Evolutionary conservation across 2,329 filamentous ascomycete genomes (phyloP).

Genomic region (Spiromastix sp.): DNA sequence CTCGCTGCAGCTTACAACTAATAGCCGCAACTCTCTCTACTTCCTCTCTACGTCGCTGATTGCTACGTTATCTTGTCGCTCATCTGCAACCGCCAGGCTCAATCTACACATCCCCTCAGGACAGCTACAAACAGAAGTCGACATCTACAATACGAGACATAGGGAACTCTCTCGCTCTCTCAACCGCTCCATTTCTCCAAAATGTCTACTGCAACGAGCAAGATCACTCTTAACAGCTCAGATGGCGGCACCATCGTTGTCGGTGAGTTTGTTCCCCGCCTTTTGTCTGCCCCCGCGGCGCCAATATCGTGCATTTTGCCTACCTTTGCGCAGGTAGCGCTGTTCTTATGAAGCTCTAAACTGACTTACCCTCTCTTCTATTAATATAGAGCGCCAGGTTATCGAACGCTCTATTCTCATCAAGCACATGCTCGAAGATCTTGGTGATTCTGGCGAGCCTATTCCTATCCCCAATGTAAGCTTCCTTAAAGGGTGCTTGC

Average conservation of each 20-base stretch:
- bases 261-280: conserved; percentile 34
- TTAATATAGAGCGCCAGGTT: conserved; percentile 58
- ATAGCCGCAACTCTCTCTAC: no score
- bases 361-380: conserved; percentile 5
- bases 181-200: no score
- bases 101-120: no score
- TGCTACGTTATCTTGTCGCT: no score
- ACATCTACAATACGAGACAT: no score
- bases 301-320: background rate
- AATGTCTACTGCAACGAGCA: conserved; percentile 18
- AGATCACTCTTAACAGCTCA: conserved; percentile 40
- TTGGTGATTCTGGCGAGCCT: conserved; percentile 53
- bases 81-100: no score
- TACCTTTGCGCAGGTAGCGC: background rate
- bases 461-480: conserved; percentile 61
- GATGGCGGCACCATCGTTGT: conserved; percentile 40
- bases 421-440: conserved; percentile 96
- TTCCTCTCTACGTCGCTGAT: no score
- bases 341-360: background rate
- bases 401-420: conserved; percentile 89
- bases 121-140: no score
- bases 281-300: background rate
- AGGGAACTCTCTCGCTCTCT: no score
- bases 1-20: no score
- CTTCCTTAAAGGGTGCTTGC: conserved; percentile 2